These are phyloP conservation scores for Pythium guiyangense DNA, from an alignment of 352 stramenopile genomes.

Conservation along the genomic window DNA sequence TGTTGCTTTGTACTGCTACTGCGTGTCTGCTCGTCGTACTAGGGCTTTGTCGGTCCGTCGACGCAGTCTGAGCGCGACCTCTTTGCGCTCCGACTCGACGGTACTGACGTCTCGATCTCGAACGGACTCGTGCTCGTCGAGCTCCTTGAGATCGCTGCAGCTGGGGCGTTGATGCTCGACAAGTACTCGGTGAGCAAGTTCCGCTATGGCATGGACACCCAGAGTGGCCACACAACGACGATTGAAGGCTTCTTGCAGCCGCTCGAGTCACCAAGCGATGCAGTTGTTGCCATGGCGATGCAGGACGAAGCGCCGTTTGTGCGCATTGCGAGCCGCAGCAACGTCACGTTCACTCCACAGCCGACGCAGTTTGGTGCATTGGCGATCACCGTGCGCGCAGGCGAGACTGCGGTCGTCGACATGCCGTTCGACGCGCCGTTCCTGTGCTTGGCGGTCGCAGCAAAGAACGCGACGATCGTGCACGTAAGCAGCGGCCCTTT, in stretches of 20 bases:
- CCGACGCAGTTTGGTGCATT: constrained; percentile 42
- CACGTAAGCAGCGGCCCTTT: constrained; percentile 44
- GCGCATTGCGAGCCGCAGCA: constrained; percentile 25
- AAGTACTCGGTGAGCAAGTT: constrained; percentile 76
- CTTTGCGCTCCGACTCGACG: constrained; percentile 32
- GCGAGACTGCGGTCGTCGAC: constrained; percentile 26
- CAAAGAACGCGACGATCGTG: constrained; percentile 37
- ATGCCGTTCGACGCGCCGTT: constrained; percentile 62
- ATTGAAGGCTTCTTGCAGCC: constrained; percentile 46
- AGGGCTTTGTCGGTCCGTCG: constrained; percentile 51
- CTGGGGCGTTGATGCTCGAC: constrained; percentile 36
- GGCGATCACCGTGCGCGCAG: constrained; percentile 25
- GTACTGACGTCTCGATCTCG: constrained; percentile 35
- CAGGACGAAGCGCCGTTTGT: constrained; percentile 8
- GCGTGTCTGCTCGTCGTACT: neutral
- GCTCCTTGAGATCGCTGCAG: constrained; percentile 26
- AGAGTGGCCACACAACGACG: constrained; percentile 22
- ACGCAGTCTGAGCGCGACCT: constrained; percentile 32
- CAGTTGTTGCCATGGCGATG: too few relatives aligned
- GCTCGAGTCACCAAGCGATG: constrained; percentile 8
- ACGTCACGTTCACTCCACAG: constrained; percentile 44
- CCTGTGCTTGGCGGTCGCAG: constrained; percentile 34
- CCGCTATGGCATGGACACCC: constrained; percentile 21
- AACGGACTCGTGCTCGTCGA: constrained; percentile 43
- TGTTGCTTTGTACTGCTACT: neutral